A percentile compares a stretch with the other conserved stretches of the same genome.
phyloP scores from a whole-genome alignment of 208 protist genomes.

The Trichomonas gallinae region DNA sequence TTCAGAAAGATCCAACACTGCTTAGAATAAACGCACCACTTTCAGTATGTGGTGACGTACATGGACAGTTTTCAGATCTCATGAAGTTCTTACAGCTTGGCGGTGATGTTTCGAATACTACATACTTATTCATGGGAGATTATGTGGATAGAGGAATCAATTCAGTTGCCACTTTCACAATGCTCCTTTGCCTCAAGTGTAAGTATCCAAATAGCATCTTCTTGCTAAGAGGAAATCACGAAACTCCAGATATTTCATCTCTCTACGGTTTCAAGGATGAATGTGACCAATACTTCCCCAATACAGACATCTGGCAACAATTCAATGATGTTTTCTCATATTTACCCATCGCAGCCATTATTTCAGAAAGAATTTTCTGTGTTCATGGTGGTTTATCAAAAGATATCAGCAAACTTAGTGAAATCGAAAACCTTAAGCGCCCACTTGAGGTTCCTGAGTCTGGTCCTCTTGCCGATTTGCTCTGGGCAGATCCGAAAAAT shows the following conservation, averaged over 20 bases:
- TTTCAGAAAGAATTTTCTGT: slow-evolving; percentile 98
- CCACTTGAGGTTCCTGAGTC: slow-evolving; percentile 65
- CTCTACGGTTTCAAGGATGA: background rate
- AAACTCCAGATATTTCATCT: background rate
- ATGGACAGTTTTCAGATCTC: slow-evolving; percentile 41
- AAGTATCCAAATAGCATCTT: slow-evolving; percentile 31
- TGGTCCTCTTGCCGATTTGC: slow-evolving; percentile 90
- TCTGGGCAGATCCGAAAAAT: slow-evolving; percentile 94
- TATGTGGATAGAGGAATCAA: slow-evolving; percentile 40
- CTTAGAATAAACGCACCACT: slow-evolving; percentile 29
- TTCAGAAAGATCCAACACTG: slow-evolving; percentile 30
- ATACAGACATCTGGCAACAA: slow-evolving; percentile 91
- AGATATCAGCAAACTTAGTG: slow-evolving; percentile 78
- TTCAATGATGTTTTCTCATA: slow-evolving; percentile 98
- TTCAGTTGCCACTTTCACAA: slow-evolving; percentile 30
- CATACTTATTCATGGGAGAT: slow-evolving; percentile 43
- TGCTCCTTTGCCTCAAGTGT: slow-evolving; percentile 31
- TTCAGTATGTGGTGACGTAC: slow-evolving; percentile 37
- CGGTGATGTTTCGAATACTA: slow-evolving; percentile 14
- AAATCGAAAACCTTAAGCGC: slow-evolving; percentile 78
- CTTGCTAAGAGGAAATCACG: slow-evolving; percentile 40
- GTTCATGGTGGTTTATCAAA: slow-evolving; percentile 89
- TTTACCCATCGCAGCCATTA: slow-evolving; percentile 88
- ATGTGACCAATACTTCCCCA: slow-evolving; percentile 60
- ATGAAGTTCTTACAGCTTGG: slow-evolving; percentile 32